Base-by-base conservation (phyloP, 805 yeast genomes). In the Zygosaccharomyces pseudorouxii region DNA sequence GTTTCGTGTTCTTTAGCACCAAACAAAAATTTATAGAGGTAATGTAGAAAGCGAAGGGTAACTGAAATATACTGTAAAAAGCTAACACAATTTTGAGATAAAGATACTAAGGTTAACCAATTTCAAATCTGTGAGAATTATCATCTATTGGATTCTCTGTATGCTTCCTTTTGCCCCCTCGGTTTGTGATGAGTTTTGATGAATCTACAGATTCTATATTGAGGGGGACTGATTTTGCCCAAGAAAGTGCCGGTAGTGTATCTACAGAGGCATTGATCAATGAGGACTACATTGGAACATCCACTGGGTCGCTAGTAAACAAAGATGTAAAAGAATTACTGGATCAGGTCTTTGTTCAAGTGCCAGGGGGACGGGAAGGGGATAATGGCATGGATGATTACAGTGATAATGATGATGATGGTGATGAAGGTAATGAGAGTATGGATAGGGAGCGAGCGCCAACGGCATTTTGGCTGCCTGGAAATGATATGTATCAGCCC, bases 241-340 rank as follows among this genome's bases (percentile, higher is more conserved):
- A 38, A 9, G 42, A 35, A 19, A 46, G 39, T 18, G 40, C 11
- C 11, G 51, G 40, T 11, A 48, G 52, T 31, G 47, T 46, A 12
- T 54, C 55, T 14, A 55, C 60, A 8, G 50, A 49, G n/a, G 50
- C 52, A 4, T 47, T 57, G 44, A 49, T 57, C 9, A 33, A 49
- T 35, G 55, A 47, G 19, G 42, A 48, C 27, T 36, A 22, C 23
- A 19, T 48, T 18, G 27, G 38, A 31, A 50, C 49, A 33, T 57
- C 60, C n/a, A 57, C 60, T 22, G 56, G 56, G 1, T 57, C 60
- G 3, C 36, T 57, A 33, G 49, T 57, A 12, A 42, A 51, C 25
- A 51, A 49, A 20, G 50, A 49, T 31, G 49, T 57, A 5, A 39
- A 48, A 18, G 56, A 52, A 16, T 42, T 57, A 25, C 55, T 51